These are phyloP conservation scores for Annulohypoxylon moriforme DNA, from an alignment of 495 filamentous ascomycete genomes.

Conservation along the genomic window DNA sequence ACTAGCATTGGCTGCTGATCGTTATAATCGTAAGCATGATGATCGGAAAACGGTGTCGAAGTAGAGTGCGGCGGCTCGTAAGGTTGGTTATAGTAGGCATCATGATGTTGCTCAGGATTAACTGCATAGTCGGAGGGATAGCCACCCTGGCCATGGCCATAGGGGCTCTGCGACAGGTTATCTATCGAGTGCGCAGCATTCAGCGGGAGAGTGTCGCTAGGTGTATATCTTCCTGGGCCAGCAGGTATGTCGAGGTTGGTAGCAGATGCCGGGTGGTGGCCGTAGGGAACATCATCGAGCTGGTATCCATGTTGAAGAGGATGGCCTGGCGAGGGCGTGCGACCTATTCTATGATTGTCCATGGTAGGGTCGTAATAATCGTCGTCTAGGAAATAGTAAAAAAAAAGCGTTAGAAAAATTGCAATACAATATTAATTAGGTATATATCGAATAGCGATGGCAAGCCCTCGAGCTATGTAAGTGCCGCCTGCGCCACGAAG, in stretches of 20 bases:
- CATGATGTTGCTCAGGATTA: slow-evolving; percentile 84
- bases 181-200: slow-evolving; percentile 78
- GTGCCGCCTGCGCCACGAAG: slow-evolving; percentile 51
- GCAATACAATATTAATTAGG: not conserved
- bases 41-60: slow-evolving; percentile 59
- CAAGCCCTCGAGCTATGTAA: slow-evolving; percentile 18
- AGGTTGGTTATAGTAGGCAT: slow-evolving; percentile 84
- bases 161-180: slow-evolving; percentile 70
- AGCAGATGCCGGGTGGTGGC: slow-evolving; percentile 46
- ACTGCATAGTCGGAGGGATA: slow-evolving; percentile 74
- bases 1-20: slow-evolving; percentile 64
- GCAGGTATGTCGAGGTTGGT: slow-evolving; percentile 75
- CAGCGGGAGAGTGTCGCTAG: slow-evolving; percentile 49
- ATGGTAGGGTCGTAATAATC: slow-evolving; percentile 67
- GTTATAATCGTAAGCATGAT: slow-evolving; percentile 64
- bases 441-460: not conserved
- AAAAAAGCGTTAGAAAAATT: slow-evolving; percentile 32
- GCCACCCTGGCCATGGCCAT: slow-evolving; percentile 75
- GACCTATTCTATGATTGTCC: slow-evolving; percentile 65
- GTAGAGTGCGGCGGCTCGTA: slow-evolving; percentile 76
- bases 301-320: slow-evolving; percentile 73
- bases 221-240: slow-evolving; percentile 67
- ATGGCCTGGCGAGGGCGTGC: slow-evolving; percentile 68
- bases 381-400: slow-evolving; percentile 65
- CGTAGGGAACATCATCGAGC: slow-evolving; percentile 74